Evolutionary conservation across 768 basidiomycete genomes (phyloP).

Genomic region (Boletus sp.): DNA sequence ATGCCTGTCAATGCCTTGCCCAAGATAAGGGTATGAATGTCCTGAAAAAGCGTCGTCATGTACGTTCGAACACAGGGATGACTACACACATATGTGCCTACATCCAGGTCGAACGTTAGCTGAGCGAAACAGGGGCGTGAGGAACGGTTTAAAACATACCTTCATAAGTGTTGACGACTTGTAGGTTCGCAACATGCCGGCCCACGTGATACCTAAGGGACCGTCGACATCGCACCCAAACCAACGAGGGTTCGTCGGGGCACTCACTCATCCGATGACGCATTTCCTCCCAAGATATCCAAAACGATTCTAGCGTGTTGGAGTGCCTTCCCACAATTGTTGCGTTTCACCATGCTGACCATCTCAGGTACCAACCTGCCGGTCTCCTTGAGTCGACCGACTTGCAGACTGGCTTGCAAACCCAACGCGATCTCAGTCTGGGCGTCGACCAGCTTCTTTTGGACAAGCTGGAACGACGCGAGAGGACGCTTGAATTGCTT

Average conservation of each 20-base stretch:
- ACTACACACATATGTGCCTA: slow-evolving; percentile 59
- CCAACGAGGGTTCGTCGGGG: too few species aligned
- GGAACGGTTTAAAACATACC: slow-evolving; percentile 41
- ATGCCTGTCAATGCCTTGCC: slow-evolving; percentile 92
- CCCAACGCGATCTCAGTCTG: slow-evolving; percentile 84
- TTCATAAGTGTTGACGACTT: slow-evolving; percentile 96
- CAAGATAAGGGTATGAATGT: slow-evolving; percentile 88
- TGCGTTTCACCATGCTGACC: slow-evolving; percentile 92
- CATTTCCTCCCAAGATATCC: slow-evolving; percentile 94
- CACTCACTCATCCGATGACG: slow-evolving; percentile 84
- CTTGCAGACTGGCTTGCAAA: slow-evolving; percentile 70
- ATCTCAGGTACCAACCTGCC: slow-evolving; percentile 80
- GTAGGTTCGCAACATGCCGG: slow-evolving; percentile 91
- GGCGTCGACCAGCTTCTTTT: slow-evolving; percentile 96
- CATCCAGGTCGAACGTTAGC: neutral
- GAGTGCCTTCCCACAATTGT: slow-evolving; percentile 93
- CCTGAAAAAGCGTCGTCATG: slow-evolving; percentile 41
- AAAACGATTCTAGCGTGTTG: slow-evolving; percentile 76
- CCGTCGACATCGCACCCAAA: neutral
- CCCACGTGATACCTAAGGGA: slow-evolving; percentile 79
- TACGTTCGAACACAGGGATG: neutral
- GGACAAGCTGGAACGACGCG: slow-evolving; percentile 95
- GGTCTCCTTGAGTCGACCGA: slow-evolving; percentile 84
- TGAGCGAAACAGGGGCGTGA: neutral
- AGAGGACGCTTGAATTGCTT: slow-evolving; percentile 88